Base-by-base conservation (phyloP, 768 basidiomycete genomes). In the Pluteus cervinus region DNA sequence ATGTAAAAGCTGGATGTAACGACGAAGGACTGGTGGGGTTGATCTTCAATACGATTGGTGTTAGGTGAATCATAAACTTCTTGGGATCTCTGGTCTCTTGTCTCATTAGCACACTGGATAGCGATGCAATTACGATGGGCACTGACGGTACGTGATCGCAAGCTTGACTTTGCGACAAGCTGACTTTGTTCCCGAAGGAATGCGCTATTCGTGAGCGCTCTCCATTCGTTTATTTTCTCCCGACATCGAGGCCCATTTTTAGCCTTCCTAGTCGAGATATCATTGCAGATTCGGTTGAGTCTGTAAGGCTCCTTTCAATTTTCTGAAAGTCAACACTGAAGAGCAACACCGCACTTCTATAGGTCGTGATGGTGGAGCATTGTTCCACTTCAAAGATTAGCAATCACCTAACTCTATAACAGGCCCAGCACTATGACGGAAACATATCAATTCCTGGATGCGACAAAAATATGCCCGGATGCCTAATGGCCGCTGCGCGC, bases 401-500 rank as follows among this genome's bases (percentile, higher is more conserved):
- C 11, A 22, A 10, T 4, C 15, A 6, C 15, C 36, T 20, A 38
- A 24, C 5, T 36, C 9, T 28, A 30, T 8, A 18, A 5, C 39
- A 85, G 86, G 86, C 86, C 15, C 88, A 91, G 65, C 79, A 88
- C 51, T 90, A 91, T 49, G 89, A 92, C 43, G 88, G 76, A 9
- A 88, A 89, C 50, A 87, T 91, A 48, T 77, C 84, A 4, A 71
- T 90, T 37, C 89, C 89, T 12, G 87, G 88, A 39, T 91, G 88
- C 47, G 88, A 91, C 60, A 91, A 91, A 65, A 91, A 91, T 53
- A 90, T 91, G 89, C 88, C 88, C 7, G 89, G 86, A 12, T 86
- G 82, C 53, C 68, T 89, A 40, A 87, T 92, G 53, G 89, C 89
- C 11, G 88, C 88, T 1, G 83, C 68, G 25, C 79, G 89, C 36